phyloP scores from a whole-genome alignment of 768 basidiomycete species.

The Boletus vinaceobasis region DNA sequence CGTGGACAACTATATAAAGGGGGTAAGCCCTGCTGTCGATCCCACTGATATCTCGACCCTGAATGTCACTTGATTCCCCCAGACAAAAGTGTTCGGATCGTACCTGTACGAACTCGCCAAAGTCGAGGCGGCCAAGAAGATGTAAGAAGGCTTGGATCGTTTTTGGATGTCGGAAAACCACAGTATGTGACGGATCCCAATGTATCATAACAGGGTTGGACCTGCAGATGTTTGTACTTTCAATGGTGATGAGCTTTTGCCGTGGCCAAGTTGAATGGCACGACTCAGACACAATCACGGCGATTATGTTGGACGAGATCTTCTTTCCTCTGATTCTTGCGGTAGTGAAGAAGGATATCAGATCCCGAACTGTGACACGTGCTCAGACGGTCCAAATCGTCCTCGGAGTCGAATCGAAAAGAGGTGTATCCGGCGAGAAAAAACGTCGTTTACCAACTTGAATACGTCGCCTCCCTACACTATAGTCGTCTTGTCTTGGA shows the following conservation, averaged over 20 bases:
- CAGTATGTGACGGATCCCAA: not conserved
- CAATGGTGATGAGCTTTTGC: not conserved
- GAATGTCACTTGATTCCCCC: not conserved
- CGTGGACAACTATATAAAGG: not conserved
- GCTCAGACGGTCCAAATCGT: too few species aligned
- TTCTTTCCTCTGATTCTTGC: too few species aligned
- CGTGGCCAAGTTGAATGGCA: not conserved
- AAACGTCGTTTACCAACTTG: too few species aligned
- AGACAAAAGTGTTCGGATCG: not conserved
- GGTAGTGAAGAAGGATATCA: too few species aligned
- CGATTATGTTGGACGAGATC: not conserved
- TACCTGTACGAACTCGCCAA: slow-evolving; percentile 1
- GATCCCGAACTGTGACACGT: too few species aligned
- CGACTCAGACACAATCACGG: not conserved
- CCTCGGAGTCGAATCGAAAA: too few species aligned
- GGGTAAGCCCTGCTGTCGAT: not conserved
- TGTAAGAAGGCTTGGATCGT: not conserved
- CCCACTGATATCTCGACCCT: not conserved
- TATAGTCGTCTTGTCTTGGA: too few species aligned
- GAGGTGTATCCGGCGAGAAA: too few species aligned
- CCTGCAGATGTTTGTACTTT: not conserved
- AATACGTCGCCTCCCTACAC: too few species aligned
- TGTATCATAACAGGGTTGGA: not conserved
- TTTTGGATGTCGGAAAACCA: not conserved
- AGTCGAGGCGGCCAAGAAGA: not conserved